These are phyloP conservation scores for Pisolithus albus DNA, from an alignment of 768 basidiomycete species.

Conservation along the genomic window DNA sequence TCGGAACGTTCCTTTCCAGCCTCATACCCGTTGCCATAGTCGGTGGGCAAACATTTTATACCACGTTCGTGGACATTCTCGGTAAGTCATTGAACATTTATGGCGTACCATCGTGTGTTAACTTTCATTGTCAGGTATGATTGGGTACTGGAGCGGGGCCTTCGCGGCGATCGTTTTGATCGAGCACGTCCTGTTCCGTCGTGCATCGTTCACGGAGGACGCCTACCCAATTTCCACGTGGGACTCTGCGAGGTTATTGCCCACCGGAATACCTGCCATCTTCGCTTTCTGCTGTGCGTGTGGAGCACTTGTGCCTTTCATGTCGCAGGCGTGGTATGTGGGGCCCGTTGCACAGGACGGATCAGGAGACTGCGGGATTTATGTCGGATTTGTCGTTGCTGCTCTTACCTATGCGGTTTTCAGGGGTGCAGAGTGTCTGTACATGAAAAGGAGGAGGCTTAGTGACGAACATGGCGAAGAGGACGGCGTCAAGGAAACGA, in stretches of 20 bases:
- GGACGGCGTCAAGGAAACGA: constrained; percentile 3
- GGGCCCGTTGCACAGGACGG: constrained; percentile 40
- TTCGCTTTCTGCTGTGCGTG: constrained; percentile 34
- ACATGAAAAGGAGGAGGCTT: constrained; percentile 1
- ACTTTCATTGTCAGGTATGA: constrained; percentile 27
- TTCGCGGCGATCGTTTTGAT: constrained; percentile 34
- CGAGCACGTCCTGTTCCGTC: constrained; percentile 41
- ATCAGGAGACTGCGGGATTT: constrained; percentile 45
- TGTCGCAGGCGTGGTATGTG: constrained; percentile 48
- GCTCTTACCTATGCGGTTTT: constrained; percentile 25
- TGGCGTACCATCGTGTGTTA: neutral
- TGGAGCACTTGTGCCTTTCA: constrained; percentile 38
- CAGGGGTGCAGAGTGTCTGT: constrained; percentile 23
- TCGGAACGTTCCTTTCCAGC: constrained; percentile 13
- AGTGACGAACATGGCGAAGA: neutral
- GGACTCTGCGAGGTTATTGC: constrained; percentile 31
- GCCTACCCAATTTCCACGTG: constrained; percentile 34
- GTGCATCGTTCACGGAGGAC: constrained; percentile 23
- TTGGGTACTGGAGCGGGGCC: constrained; percentile 39
- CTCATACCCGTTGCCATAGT: constrained; percentile 42
- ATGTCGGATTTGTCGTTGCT: constrained; percentile 32
- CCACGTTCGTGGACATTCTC: constrained; percentile 37
- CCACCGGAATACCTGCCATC: constrained; percentile 36
- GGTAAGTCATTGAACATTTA: constrained; percentile 25
- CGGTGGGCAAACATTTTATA: constrained; percentile 40